phyloP scores from a whole-genome alignment of 352 stramenopile genomes.

The Phytophthora tubulina region DNA sequence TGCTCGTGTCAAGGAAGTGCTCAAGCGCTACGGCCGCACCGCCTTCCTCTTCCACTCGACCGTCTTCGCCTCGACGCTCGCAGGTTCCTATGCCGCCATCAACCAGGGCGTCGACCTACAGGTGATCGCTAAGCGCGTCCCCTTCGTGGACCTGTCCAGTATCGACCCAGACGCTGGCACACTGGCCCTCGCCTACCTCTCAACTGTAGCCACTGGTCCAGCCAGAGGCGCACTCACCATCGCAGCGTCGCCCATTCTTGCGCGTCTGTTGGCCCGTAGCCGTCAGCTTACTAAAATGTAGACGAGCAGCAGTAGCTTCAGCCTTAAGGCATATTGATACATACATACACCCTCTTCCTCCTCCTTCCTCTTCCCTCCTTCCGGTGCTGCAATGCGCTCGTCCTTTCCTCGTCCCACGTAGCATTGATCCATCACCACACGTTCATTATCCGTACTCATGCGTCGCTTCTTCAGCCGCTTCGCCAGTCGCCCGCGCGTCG shows the following conservation, averaged over 20 bases:
- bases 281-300: slow-evolving; percentile 36
- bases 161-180: slow-evolving; percentile 76
- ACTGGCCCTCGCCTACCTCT: slow-evolving; percentile 93
- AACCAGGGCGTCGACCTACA: slow-evolving; percentile 74
- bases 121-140: slow-evolving; percentile 59
- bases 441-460: slow-evolving; percentile 11
- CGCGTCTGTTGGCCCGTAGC: slow-evolving; percentile 65
- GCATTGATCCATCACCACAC: slow-evolving; percentile 1
- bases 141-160: slow-evolving; percentile 77
- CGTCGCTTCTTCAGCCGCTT: slow-evolving; percentile 49
- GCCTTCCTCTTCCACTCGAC: slow-evolving; percentile 93
- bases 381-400: slow-evolving; percentile 1
- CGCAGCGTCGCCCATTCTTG: slow-evolving; percentile 74
- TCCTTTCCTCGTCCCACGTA: slow-evolving; percentile 16
- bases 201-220: slow-evolving; percentile 87
- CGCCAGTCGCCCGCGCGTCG: slow-evolving; percentile 50
- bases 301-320: slow-evolving; percentile 9
- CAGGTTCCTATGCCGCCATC: slow-evolving; percentile 79
- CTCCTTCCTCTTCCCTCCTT: slow-evolving; percentile 8
- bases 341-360: background rate
- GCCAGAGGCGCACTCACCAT: slow-evolving; percentile 80
- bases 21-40: slow-evolving; percentile 96
- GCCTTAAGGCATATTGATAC: slow-evolving; percentile 11
- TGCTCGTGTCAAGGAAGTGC: slow-evolving; percentile 75
- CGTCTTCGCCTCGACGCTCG: slow-evolving; percentile 96